Conservation (phyloP, 2,329 filamentous ascomycete species). For the Fusarium floridanum region DNA sequence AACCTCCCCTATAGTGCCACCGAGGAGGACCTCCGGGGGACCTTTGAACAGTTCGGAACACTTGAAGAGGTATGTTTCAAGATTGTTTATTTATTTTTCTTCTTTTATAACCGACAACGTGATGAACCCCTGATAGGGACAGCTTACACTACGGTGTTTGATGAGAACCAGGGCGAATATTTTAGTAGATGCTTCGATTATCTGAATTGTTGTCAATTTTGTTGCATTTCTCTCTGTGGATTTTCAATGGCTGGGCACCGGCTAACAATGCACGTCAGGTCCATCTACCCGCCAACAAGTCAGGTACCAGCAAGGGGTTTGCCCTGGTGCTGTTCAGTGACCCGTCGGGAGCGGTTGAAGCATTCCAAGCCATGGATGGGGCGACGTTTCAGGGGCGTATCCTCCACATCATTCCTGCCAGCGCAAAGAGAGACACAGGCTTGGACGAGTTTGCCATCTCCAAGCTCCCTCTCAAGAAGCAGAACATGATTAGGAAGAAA, state of each 20-base stretch:
- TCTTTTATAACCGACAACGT: slow-evolving; percentile 60
- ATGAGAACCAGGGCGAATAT: slow-evolving; percentile 93
- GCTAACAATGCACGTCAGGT: slow-evolving; percentile 70
- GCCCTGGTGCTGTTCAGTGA: slow-evolving; percentile 86
- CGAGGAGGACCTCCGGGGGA: slow-evolving; percentile 79
- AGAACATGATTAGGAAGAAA: slow-evolving; percentile 89
- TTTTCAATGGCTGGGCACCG: slow-evolving; percentile 29
- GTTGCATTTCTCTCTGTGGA: slow-evolving; percentile 35
- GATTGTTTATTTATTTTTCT: slow-evolving; percentile 28
- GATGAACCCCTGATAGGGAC: slow-evolving; percentile 99
- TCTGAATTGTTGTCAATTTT: slow-evolving; percentile 69
- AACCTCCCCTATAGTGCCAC: slow-evolving; percentile 87
- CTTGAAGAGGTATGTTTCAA: slow-evolving; percentile 84
- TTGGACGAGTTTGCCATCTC: slow-evolving; percentile 91
- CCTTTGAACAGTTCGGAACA: slow-evolving; percentile 80
- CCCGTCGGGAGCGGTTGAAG: slow-evolving; percentile 78
- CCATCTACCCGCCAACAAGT: slow-evolving; percentile 82
- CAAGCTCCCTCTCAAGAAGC: slow-evolving; percentile 93
- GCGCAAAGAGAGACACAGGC: slow-evolving; percentile 83
- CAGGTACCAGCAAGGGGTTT: slow-evolving; percentile 87
- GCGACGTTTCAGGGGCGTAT: slow-evolving; percentile 93
- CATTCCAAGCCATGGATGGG: slow-evolving; percentile 84
- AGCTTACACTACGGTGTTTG: slow-evolving; percentile 95
- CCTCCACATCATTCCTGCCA: slow-evolving; percentile 88
- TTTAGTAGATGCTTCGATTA: slow-evolving; percentile 99